Percentiles rank a stretch among this genome's conserved stretches.
Evolutionary conservation across 202 grass and related monocot species (phyloP).

Genomic region (Alloteropsis angusta): DNA sequence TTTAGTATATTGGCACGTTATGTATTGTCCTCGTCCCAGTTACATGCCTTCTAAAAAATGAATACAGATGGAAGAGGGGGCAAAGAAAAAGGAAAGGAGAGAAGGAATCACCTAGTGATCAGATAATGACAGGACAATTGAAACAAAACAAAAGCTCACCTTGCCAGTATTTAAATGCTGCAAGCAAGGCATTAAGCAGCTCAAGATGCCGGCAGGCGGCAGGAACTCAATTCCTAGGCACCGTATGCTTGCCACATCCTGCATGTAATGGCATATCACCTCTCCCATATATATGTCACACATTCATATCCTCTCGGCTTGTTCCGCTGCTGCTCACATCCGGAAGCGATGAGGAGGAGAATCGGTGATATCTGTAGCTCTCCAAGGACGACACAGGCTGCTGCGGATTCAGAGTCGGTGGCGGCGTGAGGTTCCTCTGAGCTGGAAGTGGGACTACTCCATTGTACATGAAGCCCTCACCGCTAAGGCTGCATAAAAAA

Average conservation of each 20-base stretch:
- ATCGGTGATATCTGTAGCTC: constrained; percentile 60
- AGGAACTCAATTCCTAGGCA: constrained; percentile 27
- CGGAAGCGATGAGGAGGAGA: constrained; percentile 46
- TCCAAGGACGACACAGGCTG: constrained; percentile 40
- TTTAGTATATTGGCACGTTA: background rate
- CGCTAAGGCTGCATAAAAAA: constrained; percentile 37
- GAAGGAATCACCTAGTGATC: constrained; percentile 11
- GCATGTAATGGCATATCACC: background rate
- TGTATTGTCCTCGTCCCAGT: background rate
- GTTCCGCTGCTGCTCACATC: constrained; percentile 50
- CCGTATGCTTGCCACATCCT: constrained; percentile 9
- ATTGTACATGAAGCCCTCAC: constrained; percentile 50
- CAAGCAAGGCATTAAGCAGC: constrained; percentile 24
- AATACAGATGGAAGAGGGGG: background rate
- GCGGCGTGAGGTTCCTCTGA: constrained; percentile 61
- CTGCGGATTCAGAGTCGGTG: constrained; percentile 61
- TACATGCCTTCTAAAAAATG: background rate
- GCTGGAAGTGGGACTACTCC: constrained; percentile 55
- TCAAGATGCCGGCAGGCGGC: constrained; percentile 4
- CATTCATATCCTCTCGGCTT: constrained; percentile 44
- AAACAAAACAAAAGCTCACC: background rate
- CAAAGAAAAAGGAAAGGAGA: background rate
- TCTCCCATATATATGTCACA: constrained; percentile 19
- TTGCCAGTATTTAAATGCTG: constrained; percentile 15
- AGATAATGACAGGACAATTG: background rate